Conservation (phyloP, 139 green algal genomes). For the Tetraselmis chui region DNA sequence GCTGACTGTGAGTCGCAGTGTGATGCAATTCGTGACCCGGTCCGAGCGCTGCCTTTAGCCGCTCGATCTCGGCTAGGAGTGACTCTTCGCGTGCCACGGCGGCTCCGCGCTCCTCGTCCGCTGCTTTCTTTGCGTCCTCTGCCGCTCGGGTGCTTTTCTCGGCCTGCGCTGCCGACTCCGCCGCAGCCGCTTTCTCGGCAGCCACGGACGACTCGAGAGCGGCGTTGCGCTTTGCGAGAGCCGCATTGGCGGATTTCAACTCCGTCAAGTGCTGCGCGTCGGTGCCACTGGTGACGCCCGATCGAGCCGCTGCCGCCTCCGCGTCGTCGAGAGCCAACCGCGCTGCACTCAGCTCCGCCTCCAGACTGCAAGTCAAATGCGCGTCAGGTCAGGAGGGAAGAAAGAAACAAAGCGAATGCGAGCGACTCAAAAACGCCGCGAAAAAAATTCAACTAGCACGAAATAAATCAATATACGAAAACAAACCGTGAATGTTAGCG, state of each 20-base stretch:
- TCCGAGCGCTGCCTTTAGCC: not conserved
- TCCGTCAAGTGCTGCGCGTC: not conserved
- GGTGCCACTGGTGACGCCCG: not conserved
- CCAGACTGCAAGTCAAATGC: not conserved
- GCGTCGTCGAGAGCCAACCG: not conserved
- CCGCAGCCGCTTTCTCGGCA: not conserved
- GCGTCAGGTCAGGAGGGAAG: no score
- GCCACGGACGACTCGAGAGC: not conserved
- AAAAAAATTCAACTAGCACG: no score
- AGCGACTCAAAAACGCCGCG: no score
- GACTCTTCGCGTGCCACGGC: not conserved
- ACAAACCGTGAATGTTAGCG: no score
- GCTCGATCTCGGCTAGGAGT: not conserved
- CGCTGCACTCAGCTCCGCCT: not conserved
- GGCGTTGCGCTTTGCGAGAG: not conserved
- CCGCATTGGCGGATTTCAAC: not conserved
- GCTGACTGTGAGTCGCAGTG: not conserved
- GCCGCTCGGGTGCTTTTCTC: no score
- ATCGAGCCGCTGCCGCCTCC: not conserved
- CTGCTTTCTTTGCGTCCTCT: no score
- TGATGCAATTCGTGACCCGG: not conserved
- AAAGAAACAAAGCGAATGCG: no score
- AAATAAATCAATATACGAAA: no score
- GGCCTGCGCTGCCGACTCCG: no score
- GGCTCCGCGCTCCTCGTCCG: not conserved